phyloP scores from a whole-genome alignment of 148 eudicot species.

The Fallopia convolvulus region DNA sequence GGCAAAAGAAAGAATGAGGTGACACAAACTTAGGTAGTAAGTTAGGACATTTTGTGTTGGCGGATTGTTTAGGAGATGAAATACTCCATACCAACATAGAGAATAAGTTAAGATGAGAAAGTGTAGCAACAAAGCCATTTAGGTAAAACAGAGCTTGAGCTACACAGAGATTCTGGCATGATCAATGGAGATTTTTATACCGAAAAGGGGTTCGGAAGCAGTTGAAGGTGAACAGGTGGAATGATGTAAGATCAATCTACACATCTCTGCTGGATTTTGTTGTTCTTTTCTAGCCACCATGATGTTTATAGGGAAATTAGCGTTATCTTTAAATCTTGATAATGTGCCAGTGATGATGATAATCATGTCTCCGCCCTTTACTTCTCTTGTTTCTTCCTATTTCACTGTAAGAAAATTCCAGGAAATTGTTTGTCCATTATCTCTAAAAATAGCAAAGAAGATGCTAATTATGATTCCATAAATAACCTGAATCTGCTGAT shows the following conservation, averaged over 20 bases:
- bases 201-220: background rate
- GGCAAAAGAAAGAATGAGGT: background rate
- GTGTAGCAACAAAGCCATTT: background rate
- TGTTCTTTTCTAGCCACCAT: background rate
- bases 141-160: background rate
- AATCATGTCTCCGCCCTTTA: background rate
- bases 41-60: background rate
- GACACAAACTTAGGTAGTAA: background rate
- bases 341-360: background rate
- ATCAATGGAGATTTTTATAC: background rate
- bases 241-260: background rate
- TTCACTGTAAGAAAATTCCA: background rate
- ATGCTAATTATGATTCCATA: background rate
- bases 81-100: conserved; percentile 1
- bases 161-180: background rate
- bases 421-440: background rate
- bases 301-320: background rate
- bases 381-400: background rate
- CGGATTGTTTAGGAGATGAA: background rate
- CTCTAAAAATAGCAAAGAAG: background rate
- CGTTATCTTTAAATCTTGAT: background rate
- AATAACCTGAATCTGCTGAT: background rate
- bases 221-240: background rate
- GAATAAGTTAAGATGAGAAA: background rate
- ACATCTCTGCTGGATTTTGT: background rate